Conservation (phyloP, 345 rosid genomes). For the Gossypium mustelinum region DNA sequence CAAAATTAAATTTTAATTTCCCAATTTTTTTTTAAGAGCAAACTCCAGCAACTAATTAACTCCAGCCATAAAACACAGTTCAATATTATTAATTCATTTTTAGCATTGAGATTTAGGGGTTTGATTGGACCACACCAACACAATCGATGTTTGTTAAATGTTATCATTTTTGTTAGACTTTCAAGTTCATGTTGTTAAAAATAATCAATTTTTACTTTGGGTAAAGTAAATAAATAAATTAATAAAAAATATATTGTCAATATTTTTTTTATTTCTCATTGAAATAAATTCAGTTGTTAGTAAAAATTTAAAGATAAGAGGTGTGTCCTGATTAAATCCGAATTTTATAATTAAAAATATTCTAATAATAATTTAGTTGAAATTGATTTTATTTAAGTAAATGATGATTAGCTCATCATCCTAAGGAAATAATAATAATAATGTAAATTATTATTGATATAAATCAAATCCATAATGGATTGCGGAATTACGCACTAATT, state of each 20-base stretch:
- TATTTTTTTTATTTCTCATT: too few species aligned
- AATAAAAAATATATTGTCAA: too few species aligned
- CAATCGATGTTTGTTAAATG: background rate
- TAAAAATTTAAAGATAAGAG: too few species aligned
- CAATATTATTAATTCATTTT: background rate
- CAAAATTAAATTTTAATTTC: background rate
- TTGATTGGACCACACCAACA: background rate
- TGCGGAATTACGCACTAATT: background rate
- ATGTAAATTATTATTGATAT: background rate
- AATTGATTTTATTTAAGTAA: too few species aligned
- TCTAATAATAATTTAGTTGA: background rate
- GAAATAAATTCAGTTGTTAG: too few species aligned
- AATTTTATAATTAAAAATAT: too few species aligned
- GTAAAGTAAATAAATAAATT: background rate
- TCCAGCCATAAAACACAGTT: too few species aligned
- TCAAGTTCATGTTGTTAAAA: background rate
- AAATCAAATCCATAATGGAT: background rate
- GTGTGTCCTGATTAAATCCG: too few species aligned
- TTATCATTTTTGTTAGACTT: background rate
- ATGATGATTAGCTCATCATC: too few species aligned
- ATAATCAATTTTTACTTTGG: background rate
- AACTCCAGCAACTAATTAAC: background rate
- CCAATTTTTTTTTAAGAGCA: background rate
- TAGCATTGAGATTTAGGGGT: background rate
- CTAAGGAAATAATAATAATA: background rate